Conservation (phyloP, 352 stramenopile species). For the Blastocystis sp. region DNA sequence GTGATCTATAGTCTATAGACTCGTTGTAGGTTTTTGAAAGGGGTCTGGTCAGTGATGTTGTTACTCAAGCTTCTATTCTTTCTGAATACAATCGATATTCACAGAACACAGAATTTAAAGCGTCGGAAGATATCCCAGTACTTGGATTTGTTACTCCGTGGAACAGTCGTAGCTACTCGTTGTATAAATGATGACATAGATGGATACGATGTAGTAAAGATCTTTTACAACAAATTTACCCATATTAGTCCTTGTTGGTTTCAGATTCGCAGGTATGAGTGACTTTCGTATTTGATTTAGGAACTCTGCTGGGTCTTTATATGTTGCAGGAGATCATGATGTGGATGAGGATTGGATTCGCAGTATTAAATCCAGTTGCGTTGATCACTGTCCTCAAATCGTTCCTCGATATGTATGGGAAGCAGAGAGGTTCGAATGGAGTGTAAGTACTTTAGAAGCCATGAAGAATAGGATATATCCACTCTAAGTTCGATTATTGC, state of each 20-base stretch:
- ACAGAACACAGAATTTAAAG: background rate
- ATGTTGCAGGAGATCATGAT: slow-evolving; percentile 30
- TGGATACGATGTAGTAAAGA: slow-evolving; percentile 49
- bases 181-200: background rate
- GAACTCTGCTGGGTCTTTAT: background rate
- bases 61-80: slow-evolving; percentile 15
- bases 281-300: background rate
- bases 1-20: background rate
- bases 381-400: background rate
- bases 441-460: background rate
- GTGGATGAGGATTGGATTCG: slow-evolving; percentile 38
- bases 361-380: background rate
- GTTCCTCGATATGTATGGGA: slow-evolving; percentile 49
- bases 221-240: slow-evolving; percentile 45
- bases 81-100: slow-evolving; percentile 31
- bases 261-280: slow-evolving; percentile 10
- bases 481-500: background rate
- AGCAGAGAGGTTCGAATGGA: background rate
- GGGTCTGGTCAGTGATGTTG: slow-evolving; percentile 4
- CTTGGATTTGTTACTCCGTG: slow-evolving; percentile 67
- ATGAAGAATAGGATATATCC: background rate
- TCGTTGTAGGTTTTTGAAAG: slow-evolving; percentile 22
- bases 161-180: slow-evolving; percentile 20
- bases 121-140: slow-evolving; percentile 1
- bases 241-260: slow-evolving; percentile 66